These are phyloP conservation scores for Oryza officinalis DNA, from an alignment of 176 grass and related monocot genomes.

Conservation along the genomic window DNA sequence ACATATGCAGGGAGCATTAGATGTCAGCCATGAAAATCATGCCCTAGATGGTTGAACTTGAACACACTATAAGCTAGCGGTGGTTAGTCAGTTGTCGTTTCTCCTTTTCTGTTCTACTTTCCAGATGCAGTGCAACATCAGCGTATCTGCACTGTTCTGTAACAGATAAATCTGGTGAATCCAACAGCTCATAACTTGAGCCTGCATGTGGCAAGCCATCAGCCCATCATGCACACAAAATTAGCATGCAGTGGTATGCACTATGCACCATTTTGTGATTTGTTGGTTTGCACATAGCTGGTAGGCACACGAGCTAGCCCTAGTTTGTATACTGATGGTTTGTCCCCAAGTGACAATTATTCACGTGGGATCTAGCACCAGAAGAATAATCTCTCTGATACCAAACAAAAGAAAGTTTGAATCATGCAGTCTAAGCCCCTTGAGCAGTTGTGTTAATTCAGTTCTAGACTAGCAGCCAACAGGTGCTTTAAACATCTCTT, in stretches of 20 bases:
- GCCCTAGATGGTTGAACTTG: not conserved
- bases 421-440: constrained; percentile 4
- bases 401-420: not conserved
- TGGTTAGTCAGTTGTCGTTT: not conserved
- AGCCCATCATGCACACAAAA: constrained; percentile 3
- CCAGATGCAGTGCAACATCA: constrained; percentile 12
- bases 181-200: constrained; percentile 3
- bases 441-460: not conserved
- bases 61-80: not conserved
- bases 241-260: not conserved
- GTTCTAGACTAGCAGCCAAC: constrained; percentile 13
- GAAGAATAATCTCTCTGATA: not conserved
- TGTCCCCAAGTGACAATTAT: not conserved
- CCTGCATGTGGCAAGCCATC: too few species aligned
- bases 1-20: not conserved
- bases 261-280: not conserved
- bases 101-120: not conserved
- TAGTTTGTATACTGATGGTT: not conserved
- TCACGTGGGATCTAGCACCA: constrained; percentile 7
- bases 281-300: not conserved
- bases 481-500: constrained; percentile 26
- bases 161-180: not conserved
- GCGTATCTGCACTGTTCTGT: not conserved
- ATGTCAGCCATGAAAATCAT: constrained; percentile 25
- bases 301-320: not conserved